Percentiles rank a stretch among this genome's conserved stretches.
Evolutionary conservation across 768 basidiomycete species (phyloP).

Genomic region (Leccinum uliginosum): DNA sequence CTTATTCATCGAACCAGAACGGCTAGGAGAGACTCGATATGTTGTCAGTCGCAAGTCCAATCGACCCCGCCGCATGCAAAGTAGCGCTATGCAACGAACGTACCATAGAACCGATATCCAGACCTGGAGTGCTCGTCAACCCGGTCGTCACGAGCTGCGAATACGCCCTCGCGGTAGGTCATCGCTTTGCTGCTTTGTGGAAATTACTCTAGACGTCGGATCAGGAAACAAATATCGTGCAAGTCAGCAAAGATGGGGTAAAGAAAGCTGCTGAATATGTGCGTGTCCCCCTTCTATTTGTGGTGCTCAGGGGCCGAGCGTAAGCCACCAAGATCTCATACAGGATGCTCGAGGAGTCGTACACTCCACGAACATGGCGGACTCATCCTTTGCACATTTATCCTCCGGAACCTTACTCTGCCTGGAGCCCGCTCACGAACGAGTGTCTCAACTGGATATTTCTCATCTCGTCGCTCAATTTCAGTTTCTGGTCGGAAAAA

Average conservation of each 20-base stretch:
- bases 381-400: constrained; percentile 63
- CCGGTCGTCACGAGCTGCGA: constrained; percentile 59
- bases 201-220: not conserved
- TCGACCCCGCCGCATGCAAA: not conserved
- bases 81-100: not conserved
- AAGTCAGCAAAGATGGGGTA: constrained; percentile 57
- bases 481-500: constrained; percentile 82
- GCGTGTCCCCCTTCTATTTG: constrained; percentile 13
- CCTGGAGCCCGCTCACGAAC: constrained; percentile 50
- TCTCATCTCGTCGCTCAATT: constrained; percentile 80
- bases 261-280: constrained; percentile 65
- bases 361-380: constrained; percentile 79
- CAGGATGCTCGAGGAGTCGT: constrained; percentile 56
- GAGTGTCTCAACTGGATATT: constrained; percentile 81
- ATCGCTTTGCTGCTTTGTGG: not conserved
- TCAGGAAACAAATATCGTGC: constrained; percentile 59
- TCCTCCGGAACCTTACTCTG: constrained; percentile 60
- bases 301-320: constrained; percentile 2
- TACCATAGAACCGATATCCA: not conserved
- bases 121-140: constrained; percentile 32
- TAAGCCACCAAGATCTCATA: constrained; percentile 48
- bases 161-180: constrained; percentile 52
- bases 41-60: constrained; percentile 15
- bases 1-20: not conserved
- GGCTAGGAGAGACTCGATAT: constrained; percentile 2